Percentiles rank a stretch among this genome's conserved stretches.
These are phyloP conservation scores for Pholiota conissans DNA, from an alignment of 768 basidiomycete genomes.

Conservation along the genomic window DNA sequence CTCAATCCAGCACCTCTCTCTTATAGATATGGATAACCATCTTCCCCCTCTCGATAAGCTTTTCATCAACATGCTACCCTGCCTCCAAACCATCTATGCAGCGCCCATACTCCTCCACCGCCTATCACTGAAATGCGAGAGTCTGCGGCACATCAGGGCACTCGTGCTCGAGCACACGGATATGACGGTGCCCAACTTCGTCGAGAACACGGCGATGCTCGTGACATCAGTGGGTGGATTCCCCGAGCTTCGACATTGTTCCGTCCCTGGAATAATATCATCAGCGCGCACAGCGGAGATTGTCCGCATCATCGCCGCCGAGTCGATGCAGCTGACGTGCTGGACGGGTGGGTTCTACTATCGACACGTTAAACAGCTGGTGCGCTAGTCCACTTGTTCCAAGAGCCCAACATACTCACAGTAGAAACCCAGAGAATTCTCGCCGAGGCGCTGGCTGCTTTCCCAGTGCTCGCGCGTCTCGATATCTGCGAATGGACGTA, in stretches of 20 bases:
- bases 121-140: conserved; percentile 5
- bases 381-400: not conserved
- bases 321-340: conserved; percentile 6
- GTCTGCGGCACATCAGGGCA: conserved; percentile 2
- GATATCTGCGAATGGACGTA: conserved; percentile 11
- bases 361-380: not conserved
- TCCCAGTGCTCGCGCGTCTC: conserved; percentile 2
- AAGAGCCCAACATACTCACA: not conserved
- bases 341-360: conserved; percentile 13
- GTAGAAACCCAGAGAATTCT: not conserved
- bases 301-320: not conserved
- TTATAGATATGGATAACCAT: not conserved
- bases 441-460: not conserved
- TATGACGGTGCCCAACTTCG: not conserved
- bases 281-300: not conserved
- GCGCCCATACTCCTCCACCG: not conserved
- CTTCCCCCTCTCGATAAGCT: not conserved
- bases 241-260: conserved; percentile 8
- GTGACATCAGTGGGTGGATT: not conserved
- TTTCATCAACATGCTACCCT: conserved; percentile 3
- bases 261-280: not conserved
- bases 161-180: conserved; percentile 1
- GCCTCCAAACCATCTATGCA: conserved; percentile 5
- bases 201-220: not conserved
- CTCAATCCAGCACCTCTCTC: conserved; percentile 4